Evolutionary conservation across 192 early-diverging fungal genomes (phyloP).

Genomic region (Coemansia sp.): DNA sequence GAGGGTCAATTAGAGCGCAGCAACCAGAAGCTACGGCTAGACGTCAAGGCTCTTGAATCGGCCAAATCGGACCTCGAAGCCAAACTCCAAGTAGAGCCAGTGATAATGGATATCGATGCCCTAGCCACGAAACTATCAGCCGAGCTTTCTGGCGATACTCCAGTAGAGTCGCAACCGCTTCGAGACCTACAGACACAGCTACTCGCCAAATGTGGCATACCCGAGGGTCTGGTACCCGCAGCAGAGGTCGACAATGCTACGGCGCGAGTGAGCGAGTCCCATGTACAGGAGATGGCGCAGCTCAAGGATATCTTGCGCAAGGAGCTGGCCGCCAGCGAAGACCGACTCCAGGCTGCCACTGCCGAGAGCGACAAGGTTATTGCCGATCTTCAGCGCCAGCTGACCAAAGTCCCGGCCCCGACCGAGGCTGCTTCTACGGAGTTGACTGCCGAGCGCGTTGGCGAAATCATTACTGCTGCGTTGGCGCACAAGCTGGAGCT

Average conservation of each 20-base stretch:
- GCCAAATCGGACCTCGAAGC: neutral
- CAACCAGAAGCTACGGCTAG: conserved; percentile 42
- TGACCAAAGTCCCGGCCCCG: neutral
- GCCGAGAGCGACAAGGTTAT: conserved; percentile 16
- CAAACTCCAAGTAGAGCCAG: neutral
- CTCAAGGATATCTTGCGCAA: conserved; percentile 38
- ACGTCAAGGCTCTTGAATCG: conserved; percentile 20
- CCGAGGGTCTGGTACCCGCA: conserved; percentile 26
- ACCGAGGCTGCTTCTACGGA: neutral
- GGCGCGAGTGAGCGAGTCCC: conserved; percentile 13
- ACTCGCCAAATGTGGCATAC: conserved; percentile 22
- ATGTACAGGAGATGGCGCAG: conserved; percentile 22
- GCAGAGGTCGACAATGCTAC: conserved; percentile 14
- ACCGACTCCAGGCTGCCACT: conserved; percentile 7
- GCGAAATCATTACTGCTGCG: conserved; percentile 33
- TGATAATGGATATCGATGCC: conserved; percentile 10
- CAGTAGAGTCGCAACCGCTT: neutral
- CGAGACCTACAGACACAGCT: conserved; percentile 7
- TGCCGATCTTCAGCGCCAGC: conserved; percentile 11
- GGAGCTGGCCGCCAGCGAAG: conserved; percentile 23
- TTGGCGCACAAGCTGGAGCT: conserved; percentile 19
- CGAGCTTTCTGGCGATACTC: neutral
- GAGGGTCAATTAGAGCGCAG: conserved; percentile 49
- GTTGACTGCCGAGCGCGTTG: conserved; percentile 25
- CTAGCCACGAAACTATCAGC: conserved; percentile 17